Evolutionary conservation across 176 grass and related monocot species (phyloP), one percentile per base, ranked within the genome.

Genomic region (Juncus inflexus): DNA sequence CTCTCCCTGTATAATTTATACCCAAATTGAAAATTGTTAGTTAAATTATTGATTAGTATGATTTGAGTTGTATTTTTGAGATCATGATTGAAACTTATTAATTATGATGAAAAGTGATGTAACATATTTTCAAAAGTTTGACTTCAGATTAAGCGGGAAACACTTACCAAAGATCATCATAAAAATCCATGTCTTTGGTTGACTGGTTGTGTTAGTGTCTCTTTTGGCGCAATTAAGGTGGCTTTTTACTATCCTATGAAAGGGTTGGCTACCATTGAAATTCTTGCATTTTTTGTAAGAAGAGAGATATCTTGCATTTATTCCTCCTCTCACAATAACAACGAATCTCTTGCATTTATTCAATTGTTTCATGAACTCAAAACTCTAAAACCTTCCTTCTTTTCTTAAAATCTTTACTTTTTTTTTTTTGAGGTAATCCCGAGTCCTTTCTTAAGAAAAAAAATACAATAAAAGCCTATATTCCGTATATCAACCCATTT

Each of bases 1-100:
- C 65, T 97, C 92, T 1, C 91, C 92, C 85, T 97, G 79, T 52
- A 53, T 2, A 28, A 28, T 43, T 59, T 57, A 40, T 50, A 7
- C 3, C 5, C 36, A 43, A 15, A 55, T 10, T 55, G 35, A 15
- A 13, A 2, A 6, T 47, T 47, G 2, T 47, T 9, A 47, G 9
- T 47, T 47, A 2, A 47, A 47, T 47, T 47, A 6, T 47, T 9
- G 9, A 47, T 47, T 47, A 1, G 9, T 47, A 47, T 47, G 43
- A 47, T 47, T 47, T 28, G 19, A 28, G 43, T 47, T 47, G 2
- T 9, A 47, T 47, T 47, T 47, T 9, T 47, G 43, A 47, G 43
- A 47, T 5, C 43, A 47, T 5, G 9, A 47, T 9, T 6, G 43
- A 47, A 6, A 9, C 6, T 47, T 47, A 47, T 0, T 2, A 47